Evolutionary conservation across 768 basidiomycete genomes (phyloP).

Genomic region (Neoboletus subvelutipes): DNA sequence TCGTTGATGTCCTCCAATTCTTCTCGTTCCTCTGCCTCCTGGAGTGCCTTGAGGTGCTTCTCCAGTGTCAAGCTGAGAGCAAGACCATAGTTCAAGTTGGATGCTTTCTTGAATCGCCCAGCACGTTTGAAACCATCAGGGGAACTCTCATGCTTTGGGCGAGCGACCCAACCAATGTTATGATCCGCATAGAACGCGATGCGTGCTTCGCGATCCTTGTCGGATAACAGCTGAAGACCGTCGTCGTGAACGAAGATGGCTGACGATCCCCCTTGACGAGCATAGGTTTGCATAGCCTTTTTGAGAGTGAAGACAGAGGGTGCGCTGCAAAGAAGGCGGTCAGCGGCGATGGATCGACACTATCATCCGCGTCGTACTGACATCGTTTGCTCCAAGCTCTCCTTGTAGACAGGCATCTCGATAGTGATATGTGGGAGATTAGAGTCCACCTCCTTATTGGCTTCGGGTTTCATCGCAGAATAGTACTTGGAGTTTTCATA

Average conservation of each 20-base stretch:
- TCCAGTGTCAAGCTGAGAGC: constrained; percentile 39
- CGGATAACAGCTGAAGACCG: constrained; percentile 51
- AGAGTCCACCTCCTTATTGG: constrained; percentile 62
- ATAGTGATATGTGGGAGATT: constrained; percentile 74
- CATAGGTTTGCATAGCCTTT: constrained; percentile 62
- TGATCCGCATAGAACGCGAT: constrained; percentile 55
- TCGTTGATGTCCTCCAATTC: constrained; percentile 38
- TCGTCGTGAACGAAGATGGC: constrained; percentile 63
- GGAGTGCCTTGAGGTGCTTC: constrained; percentile 36
- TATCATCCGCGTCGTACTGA: constrained; percentile 37
- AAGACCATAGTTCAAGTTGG: constrained; percentile 84
- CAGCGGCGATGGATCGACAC: neutral
- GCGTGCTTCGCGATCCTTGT: constrained; percentile 47
- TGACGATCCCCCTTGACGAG: constrained; percentile 60
- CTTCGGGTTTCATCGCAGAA: constrained; percentile 61
- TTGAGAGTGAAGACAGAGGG: constrained; percentile 70
- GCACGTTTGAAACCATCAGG: constrained; percentile 39
- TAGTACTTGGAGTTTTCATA: constrained; percentile 85
- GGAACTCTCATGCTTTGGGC: constrained; percentile 43
- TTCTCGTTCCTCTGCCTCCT: constrained; percentile 44
- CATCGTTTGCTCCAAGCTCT: constrained; percentile 80
- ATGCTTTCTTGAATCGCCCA: constrained; percentile 92
- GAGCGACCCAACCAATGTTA: constrained; percentile 60
- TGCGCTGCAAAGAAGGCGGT: constrained; percentile 36
- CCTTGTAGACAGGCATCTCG: constrained; percentile 88